Evolutionary conservation across 306 rosid species (phyloP).

Genomic region (Dalbergia cochinchinensis): DNA sequence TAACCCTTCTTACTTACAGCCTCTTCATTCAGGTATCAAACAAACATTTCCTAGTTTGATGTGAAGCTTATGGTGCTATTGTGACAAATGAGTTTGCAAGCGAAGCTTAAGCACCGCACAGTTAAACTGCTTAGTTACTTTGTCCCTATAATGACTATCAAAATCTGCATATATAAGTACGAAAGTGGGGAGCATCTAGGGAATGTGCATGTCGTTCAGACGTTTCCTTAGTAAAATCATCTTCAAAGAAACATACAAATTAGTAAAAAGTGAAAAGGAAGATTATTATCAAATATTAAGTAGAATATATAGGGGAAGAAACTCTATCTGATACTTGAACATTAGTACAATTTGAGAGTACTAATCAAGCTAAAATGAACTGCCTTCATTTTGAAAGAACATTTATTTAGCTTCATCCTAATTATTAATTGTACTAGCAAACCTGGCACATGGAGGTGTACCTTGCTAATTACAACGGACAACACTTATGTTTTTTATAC

Average conservation of each 20-base stretch:
- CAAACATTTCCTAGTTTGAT: neutral
- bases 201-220: neutral
- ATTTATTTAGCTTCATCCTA: neutral
- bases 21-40: constrained; percentile 28
- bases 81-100: constrained; percentile 4
- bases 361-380: too few species aligned
- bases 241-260: neutral
- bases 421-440: neutral
- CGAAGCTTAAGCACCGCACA: neutral
- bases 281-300: neutral
- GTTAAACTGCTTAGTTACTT: neutral
- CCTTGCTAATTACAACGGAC: neutral
- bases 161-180: neutral
- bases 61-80: neutral
- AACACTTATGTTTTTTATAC: too few species aligned
- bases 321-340: neutral
- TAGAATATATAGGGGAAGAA: neutral
- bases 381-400: neutral
- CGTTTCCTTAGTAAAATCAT: neutral
- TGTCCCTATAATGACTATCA: neutral
- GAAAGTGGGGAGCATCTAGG: too few species aligned
- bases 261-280: neutral
- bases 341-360: neutral
- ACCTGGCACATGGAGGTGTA: neutral
- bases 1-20: neutral